Conservation (phyloP, 1,139 yeast species). For the Geotrichum cucujoidarum region DNA sequence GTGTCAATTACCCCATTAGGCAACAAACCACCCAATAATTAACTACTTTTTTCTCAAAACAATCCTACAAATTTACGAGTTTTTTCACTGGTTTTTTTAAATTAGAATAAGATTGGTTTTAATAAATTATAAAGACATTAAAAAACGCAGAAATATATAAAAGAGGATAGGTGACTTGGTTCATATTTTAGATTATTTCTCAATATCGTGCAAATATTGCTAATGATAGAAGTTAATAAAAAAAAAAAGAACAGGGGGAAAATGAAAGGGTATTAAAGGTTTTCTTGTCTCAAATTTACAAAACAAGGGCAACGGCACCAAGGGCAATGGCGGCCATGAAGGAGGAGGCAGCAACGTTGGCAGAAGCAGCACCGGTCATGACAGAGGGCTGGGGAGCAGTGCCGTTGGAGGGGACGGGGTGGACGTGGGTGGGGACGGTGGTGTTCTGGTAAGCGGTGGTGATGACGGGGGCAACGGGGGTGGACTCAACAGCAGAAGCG, state of each 20-base stretch:
- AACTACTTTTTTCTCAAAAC: too few relatives aligned
- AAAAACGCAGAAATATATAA: background rate
- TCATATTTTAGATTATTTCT: too few relatives aligned
- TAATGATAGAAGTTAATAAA: background rate
- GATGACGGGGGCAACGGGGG: conserved; percentile 1
- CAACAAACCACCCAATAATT: too few relatives aligned
- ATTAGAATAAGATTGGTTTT: background rate
- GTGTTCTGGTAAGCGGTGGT: background rate
- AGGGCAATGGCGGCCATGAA: conserved; percentile 4
- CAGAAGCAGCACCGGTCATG: background rate
- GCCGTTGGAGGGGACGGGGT: conserved; percentile 1
- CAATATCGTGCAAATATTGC: background rate
- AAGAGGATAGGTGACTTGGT: too few relatives aligned
- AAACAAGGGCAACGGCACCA: conserved; percentile 5
- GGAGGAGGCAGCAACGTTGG: conserved; percentile 10
- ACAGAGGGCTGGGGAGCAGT: background rate
- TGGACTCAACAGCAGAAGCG: conserved; percentile 1
- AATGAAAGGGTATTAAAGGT: background rate
- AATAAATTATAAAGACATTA: too few relatives aligned
- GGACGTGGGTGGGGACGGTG: background rate
- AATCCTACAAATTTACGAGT: too few relatives aligned
- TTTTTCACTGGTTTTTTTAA: too few relatives aligned
- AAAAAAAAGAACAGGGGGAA: background rate
- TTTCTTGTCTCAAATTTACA: conserved; percentile 3
- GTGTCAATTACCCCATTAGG: too few relatives aligned